Conservation (phyloP, 2,329 filamentous ascomycete genomes). For the Scortechinia acanthostroma region DNA sequence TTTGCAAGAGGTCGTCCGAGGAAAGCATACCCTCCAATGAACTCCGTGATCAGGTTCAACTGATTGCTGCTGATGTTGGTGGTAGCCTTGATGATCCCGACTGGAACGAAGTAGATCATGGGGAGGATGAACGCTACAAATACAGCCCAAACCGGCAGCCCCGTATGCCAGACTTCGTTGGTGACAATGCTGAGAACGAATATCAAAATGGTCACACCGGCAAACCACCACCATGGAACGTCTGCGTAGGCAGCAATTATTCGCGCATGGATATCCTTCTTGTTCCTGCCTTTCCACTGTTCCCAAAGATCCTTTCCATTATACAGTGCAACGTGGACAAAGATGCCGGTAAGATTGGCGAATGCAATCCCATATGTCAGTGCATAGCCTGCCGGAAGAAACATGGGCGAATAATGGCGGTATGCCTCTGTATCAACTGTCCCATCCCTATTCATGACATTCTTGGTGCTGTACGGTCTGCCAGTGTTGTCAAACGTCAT, state of each 20-base stretch:
- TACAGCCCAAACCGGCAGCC: constrained; percentile 33
- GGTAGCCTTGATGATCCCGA: constrained; percentile 36
- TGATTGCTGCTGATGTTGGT: constrained; percentile 39
- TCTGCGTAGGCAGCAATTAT: constrained; percentile 27
- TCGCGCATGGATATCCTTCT: constrained; percentile 28
- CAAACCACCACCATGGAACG: constrained; percentile 37
- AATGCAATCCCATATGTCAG: constrained; percentile 23
- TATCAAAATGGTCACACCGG: constrained; percentile 22
- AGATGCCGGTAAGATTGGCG: constrained; percentile 17
- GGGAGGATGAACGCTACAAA: constrained; percentile 32
- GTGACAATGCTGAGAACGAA: constrained; percentile 23
- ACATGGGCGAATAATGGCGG: constrained; percentile 13
- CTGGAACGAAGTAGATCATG: constrained; percentile 33
- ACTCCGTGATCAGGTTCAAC: constrained; percentile 35
- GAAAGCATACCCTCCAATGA: constrained; percentile 37
- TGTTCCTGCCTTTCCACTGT: background rate
- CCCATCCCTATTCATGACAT: constrained; percentile 14
- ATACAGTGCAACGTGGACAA: constrained; percentile 16
- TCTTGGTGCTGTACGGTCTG: constrained; percentile 13
- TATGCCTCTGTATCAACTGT: constrained; percentile 15
- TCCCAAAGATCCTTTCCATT: constrained; percentile 11
- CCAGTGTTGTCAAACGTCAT: constrained; percentile 14
- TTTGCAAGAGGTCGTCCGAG: constrained; percentile 35
- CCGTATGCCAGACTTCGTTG: constrained; percentile 25
- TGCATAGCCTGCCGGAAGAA: constrained; percentile 16